Evolutionary conservation across 495 filamentous ascomycete genomes (phyloP).

Genomic region (Aspergillus biplanus): DNA sequence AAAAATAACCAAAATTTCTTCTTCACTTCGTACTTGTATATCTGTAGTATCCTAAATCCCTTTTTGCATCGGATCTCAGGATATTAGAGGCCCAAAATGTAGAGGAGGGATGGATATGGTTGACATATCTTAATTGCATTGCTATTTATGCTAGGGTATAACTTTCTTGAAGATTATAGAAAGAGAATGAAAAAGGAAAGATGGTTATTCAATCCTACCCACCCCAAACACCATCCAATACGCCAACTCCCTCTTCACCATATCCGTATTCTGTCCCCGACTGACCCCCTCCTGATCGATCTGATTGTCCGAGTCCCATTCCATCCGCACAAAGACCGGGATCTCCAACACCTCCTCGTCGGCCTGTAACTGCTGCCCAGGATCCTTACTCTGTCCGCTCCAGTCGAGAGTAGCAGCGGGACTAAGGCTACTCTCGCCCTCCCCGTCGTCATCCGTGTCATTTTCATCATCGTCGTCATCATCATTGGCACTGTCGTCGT

Average conservation of each 20-base stretch:
- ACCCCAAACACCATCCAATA: slow-evolving; percentile 95
- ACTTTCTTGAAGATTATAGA: neutral
- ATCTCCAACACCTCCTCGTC: slow-evolving; percentile 95
- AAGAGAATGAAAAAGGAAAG: slow-evolving; percentile 4
- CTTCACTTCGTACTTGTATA: slow-evolving; percentile 1
- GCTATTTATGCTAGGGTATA: slow-evolving; percentile 2
- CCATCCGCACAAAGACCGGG: slow-evolving; percentile 86
- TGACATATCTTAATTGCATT: neutral
- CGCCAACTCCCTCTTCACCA: slow-evolving; percentile 75
- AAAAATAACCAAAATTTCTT: slow-evolving; percentile 21
- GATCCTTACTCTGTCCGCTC: slow-evolving; percentile 26
- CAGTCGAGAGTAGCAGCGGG: slow-evolving; percentile 22
- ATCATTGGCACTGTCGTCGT: slow-evolving; percentile 27
- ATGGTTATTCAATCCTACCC: slow-evolving; percentile 62
- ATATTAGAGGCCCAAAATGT: too few relatives aligned
- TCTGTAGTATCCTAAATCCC: too few relatives aligned
- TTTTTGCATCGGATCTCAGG: too few relatives aligned
- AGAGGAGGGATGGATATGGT: neutral
- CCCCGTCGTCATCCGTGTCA: slow-evolving; percentile 21
- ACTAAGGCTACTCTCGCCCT: neutral
- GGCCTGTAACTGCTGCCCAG: slow-evolving; percentile 49
- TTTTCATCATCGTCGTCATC: slow-evolving; percentile 26
- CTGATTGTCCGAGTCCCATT: slow-evolving; percentile 83
- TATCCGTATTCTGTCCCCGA: slow-evolving; percentile 52
- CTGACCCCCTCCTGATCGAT: slow-evolving; percentile 64